phyloP scores from a whole-genome alignment of 371 early-diverging fungal species.

The Apophysomyces elegans region DNA sequence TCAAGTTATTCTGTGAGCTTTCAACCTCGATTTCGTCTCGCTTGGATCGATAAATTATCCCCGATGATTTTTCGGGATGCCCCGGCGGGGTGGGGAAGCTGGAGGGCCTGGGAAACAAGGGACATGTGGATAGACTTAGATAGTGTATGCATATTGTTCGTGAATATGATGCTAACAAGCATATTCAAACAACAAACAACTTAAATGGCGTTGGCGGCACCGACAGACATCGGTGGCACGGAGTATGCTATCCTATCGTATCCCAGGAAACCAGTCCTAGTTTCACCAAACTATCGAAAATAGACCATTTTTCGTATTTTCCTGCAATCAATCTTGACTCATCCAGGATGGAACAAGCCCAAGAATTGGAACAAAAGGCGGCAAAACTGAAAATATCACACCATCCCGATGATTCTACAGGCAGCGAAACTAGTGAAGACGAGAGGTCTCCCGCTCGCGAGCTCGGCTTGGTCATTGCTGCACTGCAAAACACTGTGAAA shows the following conservation, averaged over 20 bases:
- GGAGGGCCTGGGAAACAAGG: too few relatives aligned
- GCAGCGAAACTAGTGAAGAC: conserved; percentile 23
- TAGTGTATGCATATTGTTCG: too few relatives aligned
- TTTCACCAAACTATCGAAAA: background rate
- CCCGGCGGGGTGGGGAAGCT: too few relatives aligned
- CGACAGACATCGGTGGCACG: background rate
- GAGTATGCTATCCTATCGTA: too few relatives aligned
- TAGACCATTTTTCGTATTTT: background rate
- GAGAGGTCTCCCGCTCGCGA: conserved; percentile 18
- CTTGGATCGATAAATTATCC: too few relatives aligned
- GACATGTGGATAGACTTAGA: too few relatives aligned
- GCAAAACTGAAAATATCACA: conserved; percentile 1
- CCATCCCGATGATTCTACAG: conserved; percentile 20
- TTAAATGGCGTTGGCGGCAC: too few relatives aligned
- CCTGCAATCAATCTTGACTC: background rate
- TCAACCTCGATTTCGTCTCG: too few relatives aligned
- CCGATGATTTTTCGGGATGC: too few relatives aligned
- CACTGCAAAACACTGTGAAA: conserved; percentile 21
- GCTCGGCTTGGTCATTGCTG: conserved; percentile 25
- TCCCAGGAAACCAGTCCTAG: conserved; percentile 5
- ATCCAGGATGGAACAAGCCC: background rate
- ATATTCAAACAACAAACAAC: too few relatives aligned
- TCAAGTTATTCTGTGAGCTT: too few relatives aligned
- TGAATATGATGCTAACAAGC: too few relatives aligned
- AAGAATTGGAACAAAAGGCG: background rate